A percentile compares a stretch with the other conserved stretches of the same genome.
phyloP scores from a whole-genome alignment of 2,329 filamentous ascomycete genomes.

The Colletotrichum musicola region DNA sequence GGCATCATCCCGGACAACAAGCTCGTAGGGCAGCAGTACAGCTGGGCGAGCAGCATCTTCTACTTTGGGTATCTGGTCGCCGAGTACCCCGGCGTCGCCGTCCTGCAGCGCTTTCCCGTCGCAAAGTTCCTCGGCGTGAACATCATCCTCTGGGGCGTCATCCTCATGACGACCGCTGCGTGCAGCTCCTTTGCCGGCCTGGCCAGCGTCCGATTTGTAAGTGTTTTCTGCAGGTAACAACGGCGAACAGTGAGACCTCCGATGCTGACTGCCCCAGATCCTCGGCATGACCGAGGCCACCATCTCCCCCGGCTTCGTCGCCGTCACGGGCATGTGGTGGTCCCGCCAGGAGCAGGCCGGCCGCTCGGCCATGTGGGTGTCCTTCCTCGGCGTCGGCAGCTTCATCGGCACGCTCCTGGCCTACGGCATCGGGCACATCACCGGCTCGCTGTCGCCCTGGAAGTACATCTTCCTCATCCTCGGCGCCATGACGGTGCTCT shows the following conservation, averaged over 20 bases:
- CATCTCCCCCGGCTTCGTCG: slow-evolving; percentile 51
- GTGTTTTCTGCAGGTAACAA: too few relatives aligned
- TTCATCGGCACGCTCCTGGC: slow-evolving; percentile 50
- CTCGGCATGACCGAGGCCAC: slow-evolving; percentile 52
- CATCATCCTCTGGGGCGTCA: slow-evolving; percentile 48
- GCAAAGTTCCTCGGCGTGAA: slow-evolving; percentile 47
- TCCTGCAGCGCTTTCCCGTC: slow-evolving; percentile 46
- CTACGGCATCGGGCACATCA: slow-evolving; percentile 50
- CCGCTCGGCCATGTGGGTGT: slow-evolving; percentile 53
- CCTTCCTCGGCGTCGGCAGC: slow-evolving; percentile 52
- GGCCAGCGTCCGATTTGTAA: slow-evolving; percentile 49
- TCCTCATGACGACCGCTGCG: slow-evolving; percentile 49
- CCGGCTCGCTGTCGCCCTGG: slow-evolving; percentile 46
- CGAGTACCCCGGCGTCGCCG: slow-evolving; percentile 47
- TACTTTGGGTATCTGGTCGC: slow-evolving; percentile 50
- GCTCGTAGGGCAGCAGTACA: slow-evolving; percentile 47
- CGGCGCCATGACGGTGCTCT: slow-evolving; percentile 47
- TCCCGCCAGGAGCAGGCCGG: slow-evolving; percentile 53
- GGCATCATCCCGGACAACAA: slow-evolving; percentile 46
- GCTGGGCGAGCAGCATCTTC: slow-evolving; percentile 49
- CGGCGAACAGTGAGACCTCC: too few relatives aligned
- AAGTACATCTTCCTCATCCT: slow-evolving; percentile 53
- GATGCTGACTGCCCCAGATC: slow-evolving; percentile 28
- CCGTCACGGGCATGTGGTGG: slow-evolving; percentile 55
- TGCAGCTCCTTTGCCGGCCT: slow-evolving; percentile 49